Conservation (phyloP, 2,329 filamentous ascomycete species). For the Ilyonectria sp. region DNA sequence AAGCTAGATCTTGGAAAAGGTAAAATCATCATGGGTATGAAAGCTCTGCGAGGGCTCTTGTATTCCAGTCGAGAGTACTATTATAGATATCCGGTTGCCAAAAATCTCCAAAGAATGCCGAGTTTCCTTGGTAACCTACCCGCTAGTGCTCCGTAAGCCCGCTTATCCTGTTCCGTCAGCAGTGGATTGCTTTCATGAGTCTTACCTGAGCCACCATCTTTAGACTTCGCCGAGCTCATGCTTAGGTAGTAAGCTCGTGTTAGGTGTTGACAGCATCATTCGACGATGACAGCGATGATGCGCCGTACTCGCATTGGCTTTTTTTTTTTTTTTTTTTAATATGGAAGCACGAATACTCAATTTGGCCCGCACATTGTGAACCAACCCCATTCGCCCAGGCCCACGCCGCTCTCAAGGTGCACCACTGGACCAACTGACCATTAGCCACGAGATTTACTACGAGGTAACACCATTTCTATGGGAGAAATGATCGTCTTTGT, state of each 20-base stretch:
- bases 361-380: neutral
- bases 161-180: neutral
- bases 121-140: neutral
- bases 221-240: neutral
- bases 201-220: neutral
- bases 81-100: neutral
- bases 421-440: neutral
- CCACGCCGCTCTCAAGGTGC: neutral
- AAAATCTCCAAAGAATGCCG: neutral
- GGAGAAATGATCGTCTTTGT: neutral
- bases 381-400: neutral
- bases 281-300: neutral
- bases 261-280: neutral
- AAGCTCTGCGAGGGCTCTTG: no score
- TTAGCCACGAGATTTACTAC: neutral
- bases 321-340: no score
- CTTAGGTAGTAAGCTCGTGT: neutral
- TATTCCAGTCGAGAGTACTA: neutral
- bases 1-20: no score
- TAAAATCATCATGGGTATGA: no score
- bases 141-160: neutral
- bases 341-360: neutral
- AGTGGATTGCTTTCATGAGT: neutral
- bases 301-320: neutral
- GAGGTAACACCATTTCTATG: neutral